Evolutionary conservation across 2,329 filamentous ascomycete species (phyloP), one percentile per base, ranked within the genome.

Genomic region (Clathrospora elynae): DNA sequence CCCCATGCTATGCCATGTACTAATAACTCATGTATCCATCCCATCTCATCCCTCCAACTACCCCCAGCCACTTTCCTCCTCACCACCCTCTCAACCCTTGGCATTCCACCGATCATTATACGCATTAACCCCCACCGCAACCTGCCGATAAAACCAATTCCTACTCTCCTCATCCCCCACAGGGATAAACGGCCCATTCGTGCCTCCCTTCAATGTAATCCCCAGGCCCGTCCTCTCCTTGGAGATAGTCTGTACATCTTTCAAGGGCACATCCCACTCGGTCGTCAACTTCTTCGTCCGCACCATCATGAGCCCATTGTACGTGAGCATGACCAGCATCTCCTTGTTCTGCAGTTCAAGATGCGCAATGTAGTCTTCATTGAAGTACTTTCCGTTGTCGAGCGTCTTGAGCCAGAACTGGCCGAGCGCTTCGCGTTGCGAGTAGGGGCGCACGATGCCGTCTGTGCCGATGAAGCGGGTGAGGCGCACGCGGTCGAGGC

Each of bases 321-420:
- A 78, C 12, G 75, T 78, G 34, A 77, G 62, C 68, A 78, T 73
- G 46, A 77, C 96, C 48, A 99, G 80, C 82, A 97, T 89, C 66
- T 95, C 91, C 68, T 93, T 89, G 48, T 85, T 84, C 8, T 90
- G 88, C 17, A 99, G 81, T 71, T 99, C 92, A 4, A 99, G 78
- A 67, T 99, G 95, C 4, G 91, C 95, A 68, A 99, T 93, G 74
- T 99, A 99, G 66, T 90, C 82, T 71, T 99, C 93, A 73, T 95
- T 87, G 80, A 99, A 99, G 77, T 92, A 97, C 70, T 91, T 93
- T 49, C 93, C 93, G 54, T 96, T 93, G 72, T 99, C 93, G 8
- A 95, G 84, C 46, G 96, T 95, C 78, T 99, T 99, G 53, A 99
- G 84, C 95, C 93, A 99, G 76, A 90, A 96, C 70, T 99, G 93